Evolutionary conservation across 306 rosid genomes (phyloP).

Genomic region (Acacia melanoxylon): DNA sequence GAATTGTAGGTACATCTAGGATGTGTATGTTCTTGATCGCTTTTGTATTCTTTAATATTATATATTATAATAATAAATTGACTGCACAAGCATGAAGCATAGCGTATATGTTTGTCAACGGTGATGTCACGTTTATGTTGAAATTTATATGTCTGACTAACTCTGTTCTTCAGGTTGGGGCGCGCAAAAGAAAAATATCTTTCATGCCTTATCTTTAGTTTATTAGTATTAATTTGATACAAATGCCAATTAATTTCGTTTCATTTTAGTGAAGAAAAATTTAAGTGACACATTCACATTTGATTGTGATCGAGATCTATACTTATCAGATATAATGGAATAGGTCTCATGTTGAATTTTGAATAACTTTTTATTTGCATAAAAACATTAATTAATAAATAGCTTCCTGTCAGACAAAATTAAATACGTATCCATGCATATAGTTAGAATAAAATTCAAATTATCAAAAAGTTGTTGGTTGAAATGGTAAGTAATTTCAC

Average conservation of each 20-base stretch:
- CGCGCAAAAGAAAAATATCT: not conserved
- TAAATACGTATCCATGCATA: no score
- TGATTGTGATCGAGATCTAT: not conserved
- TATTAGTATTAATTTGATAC: not conserved
- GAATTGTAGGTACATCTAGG: not conserved
- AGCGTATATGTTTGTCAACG: not conserved
- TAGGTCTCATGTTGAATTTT: not conserved
- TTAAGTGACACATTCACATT: not conserved
- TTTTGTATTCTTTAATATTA: not conserved
- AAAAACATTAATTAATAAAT: no score
- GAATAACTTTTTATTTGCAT: not conserved
- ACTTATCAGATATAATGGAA: not conserved
- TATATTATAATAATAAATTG: not conserved
- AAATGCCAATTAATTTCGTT: not conserved
- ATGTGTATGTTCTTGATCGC: not conserved
- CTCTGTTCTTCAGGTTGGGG: not conserved
- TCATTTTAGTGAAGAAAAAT: not conserved
- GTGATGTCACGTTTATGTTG: not conserved
- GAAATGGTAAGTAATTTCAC: no score
- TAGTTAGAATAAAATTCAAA: no score
- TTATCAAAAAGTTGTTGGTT: no score
- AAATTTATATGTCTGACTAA: not conserved
- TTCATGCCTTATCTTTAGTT: not conserved
- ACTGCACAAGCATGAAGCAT: not conserved
- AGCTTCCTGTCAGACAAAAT: no score